Percentiles rank a stretch among this genome's conserved stretches.
phyloP scores from a whole-genome alignment of 2,329 filamentous ascomycete genomes.

The Xylaria sp. region DNA sequence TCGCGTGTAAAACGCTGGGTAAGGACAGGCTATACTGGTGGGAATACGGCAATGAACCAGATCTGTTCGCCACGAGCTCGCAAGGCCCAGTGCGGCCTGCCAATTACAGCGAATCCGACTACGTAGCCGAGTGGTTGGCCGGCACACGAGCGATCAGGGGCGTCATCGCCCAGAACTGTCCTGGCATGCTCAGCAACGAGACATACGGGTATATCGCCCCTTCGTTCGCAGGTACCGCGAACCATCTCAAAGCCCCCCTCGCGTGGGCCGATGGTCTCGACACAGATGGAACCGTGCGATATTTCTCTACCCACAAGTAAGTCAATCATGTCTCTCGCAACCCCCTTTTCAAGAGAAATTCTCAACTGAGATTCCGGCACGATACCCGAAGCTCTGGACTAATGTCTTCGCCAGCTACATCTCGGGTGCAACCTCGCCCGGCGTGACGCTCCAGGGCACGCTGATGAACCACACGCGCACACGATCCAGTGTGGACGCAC shows the following conservation, averaged over 20 bases:
- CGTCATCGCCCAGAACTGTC: conserved; percentile 61
- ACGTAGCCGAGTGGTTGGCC: conserved; percentile 68
- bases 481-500: conserved; percentile 58
- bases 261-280: conserved; percentile 67
- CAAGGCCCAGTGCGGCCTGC: conserved; percentile 63
- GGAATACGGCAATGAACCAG: conserved; percentile 74
- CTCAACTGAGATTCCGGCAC: not conserved
- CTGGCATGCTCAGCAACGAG: conserved; percentile 55
- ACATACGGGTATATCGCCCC: conserved; percentile 66
- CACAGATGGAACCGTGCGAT: conserved; percentile 58
- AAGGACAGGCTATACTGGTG: conserved; percentile 64
- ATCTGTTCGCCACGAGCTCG: conserved; percentile 65
- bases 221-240: conserved; percentile 65
- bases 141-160: conserved; percentile 62
- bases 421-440: conserved; percentile 66
- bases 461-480: conserved; percentile 72
- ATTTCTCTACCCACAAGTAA: conserved; percentile 71
- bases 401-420: conserved; percentile 63
- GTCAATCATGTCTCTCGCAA: conserved; percentile 35
- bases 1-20: conserved; percentile 67
- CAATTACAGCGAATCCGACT: conserved; percentile 64
- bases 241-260: conserved; percentile 61
- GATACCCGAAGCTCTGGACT: not conserved
- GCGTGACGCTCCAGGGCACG: conserved; percentile 70
- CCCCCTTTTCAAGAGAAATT: not conserved